Evolutionary conservation across 495 filamentous ascomycete species (phyloP), one percentile per base, ranked within the genome.

Genomic region (Penicillium robsamsonii): DNA sequence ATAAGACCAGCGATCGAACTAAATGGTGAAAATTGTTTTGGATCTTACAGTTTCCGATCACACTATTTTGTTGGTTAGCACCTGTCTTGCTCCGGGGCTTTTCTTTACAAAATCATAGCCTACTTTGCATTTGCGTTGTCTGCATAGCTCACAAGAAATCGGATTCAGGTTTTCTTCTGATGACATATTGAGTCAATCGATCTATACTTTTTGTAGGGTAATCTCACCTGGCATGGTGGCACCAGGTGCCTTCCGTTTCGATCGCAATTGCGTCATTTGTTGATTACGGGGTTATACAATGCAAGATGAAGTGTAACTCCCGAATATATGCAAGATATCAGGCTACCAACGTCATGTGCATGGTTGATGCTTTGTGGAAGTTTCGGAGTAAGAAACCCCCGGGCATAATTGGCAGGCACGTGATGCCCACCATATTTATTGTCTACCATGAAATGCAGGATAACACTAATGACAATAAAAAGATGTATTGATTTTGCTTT

Each of bases 71-170:
- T 15, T 50, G 8, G 27, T 62, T n/a, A 60, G 57, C 43, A 11
- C 25, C 18, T 29, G 12, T 46, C 8, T n/a, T 25, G 15, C 6
- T 27, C 25, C 25, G 25, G 25, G 25, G 6, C 20, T 15, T 9
- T 33, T 10, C 2, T 22, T 9, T 15, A 44, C 13, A 15, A 17
- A 18, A 30, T 12, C 4, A 37, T 17, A 31, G 60, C 60, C 25
- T 47, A 70, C 67, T 44, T 69, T 70, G 59, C 68, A 70, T 54
- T 70, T 70, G 10, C 60, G 56, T 33, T 69, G 65, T 46, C 68
- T 61, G 31, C 68, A 70, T 35, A 46, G 9, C 24, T 70, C 68
- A 45, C 68, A 70, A 6, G 68, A 68, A 6, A 70, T 70, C 0
- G 58, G 45, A 46, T 59, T 66, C 44, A 61, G 13, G 6, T 43